Evolutionary conservation across 2,329 filamentous ascomycete species (phyloP).

Genomic region (Berkeleyomyces rouxiae): DNA sequence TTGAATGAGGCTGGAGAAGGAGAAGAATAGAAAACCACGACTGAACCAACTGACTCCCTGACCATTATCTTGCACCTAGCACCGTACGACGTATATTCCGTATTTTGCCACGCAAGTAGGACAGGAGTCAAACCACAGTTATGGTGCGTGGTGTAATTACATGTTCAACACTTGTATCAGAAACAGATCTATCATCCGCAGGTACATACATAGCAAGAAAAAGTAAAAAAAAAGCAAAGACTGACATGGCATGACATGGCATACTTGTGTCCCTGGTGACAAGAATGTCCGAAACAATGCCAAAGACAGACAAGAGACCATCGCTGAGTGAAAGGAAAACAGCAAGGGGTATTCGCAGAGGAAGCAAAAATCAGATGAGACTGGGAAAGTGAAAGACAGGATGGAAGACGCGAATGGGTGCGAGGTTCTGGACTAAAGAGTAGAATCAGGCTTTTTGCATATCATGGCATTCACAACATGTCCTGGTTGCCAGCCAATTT

Average conservation of each 20-base stretch:
- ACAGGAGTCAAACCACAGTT: too few species aligned
- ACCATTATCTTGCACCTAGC: too few species aligned
- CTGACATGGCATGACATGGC: too few species aligned
- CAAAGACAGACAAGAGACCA: background rate
- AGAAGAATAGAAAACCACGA: too few species aligned
- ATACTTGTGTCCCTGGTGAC: background rate
- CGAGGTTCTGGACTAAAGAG: background rate
- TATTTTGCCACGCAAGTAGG: too few species aligned
- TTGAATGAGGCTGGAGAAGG: too few species aligned
- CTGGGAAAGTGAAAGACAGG: background rate
- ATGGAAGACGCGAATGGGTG: background rate
- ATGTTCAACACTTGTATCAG: too few species aligned
- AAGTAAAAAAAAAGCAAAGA: background rate
- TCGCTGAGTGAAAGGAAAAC: background rate
- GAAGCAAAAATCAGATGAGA: background rate
- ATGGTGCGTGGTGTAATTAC: background rate
- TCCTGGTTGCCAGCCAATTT: slow-evolving; percentile 59
- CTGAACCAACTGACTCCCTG: too few species aligned
- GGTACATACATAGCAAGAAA: background rate
- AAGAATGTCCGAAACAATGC: background rate
- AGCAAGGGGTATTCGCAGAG: background rate
- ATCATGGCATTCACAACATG: slow-evolving; percentile 66
- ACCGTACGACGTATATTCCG: too few species aligned
- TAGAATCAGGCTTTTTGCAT: slow-evolving; percentile 21
- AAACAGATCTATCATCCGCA: too few species aligned